Evolutionary conservation across 2,329 filamentous ascomycete genomes (phyloP), one percentile per base, ranked within the genome.

Genomic region (Tolypocladium pustulatum): DNA sequence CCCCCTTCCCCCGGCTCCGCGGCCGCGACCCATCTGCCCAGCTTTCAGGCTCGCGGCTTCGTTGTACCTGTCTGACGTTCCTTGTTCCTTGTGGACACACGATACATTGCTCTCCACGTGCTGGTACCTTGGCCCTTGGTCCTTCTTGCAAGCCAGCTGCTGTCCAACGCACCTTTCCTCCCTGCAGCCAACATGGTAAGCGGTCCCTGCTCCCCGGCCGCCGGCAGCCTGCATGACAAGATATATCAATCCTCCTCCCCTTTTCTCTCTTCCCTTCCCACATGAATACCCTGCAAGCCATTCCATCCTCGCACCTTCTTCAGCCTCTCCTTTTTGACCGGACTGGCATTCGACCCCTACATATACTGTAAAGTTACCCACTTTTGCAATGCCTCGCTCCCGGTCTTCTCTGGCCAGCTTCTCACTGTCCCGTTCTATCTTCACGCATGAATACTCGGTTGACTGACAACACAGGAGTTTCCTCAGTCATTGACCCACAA

Each of bases 161-260:
- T 71, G 70, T 72, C 68, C 66, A 68, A 70, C 72, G 69, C 69
- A 71, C 68, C 68, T 70, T 72, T 71, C 67, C 71, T 65, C 54
- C 68, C 69, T 70, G 69, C 70, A 71, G 68, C 71, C 70, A 76
- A 71, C 69, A 80, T 80, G 78, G 78, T 80, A 78, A 79, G 78
- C 69, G 64, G 65, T 68, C 69, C 68, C 67, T 69, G 65, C 66
- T 72, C 65, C 66, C 69, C 67, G 70, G 66, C 68, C 68, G 65
- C 67, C 72, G 75, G 75, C 70, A 73, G 69, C 69, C 68, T 76
- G 74, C 75, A 77, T 75, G 69, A 68, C 25, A 38, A 55, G 67
- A 71, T 76, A 75, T 75, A 74, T 76, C 70, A 67, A 68, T 68
- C 65, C 64, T 65, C 64, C 66, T 69, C 64, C 67, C 65, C 65